Base-by-base conservation (phyloP, 2,329 filamentous ascomycete genomes). In the Emergomyces pasteurianus region DNA sequence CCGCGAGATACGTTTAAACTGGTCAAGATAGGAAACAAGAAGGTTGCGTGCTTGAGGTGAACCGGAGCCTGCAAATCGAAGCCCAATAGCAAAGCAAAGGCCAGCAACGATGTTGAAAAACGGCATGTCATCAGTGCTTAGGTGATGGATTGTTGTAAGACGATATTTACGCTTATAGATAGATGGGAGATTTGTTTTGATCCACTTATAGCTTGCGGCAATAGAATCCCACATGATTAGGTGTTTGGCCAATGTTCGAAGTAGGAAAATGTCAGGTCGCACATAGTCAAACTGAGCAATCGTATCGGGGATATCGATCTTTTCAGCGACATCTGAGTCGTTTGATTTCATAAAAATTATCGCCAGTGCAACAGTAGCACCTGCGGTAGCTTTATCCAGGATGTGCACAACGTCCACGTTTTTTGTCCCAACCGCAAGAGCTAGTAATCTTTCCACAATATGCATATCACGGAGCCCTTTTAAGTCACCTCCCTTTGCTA, bases 281-380 rank as follows among this genome's bases (percentile, higher is more conserved):
- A 97, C 87, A 70, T 97, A 96, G 71, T 97, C 94, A 71, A 96
- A 97, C 66, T 97, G 92, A 40, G 94, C 81, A 31, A 89, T 78
- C 0, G 94, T 95, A 65, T 95, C 88, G 0, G 95, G 95, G 0
- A 97, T 86, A 71, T 97, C 90, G 58, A 99, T 87, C 77, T 96
- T 97, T 60, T 87, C 85, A 3, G 94, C 94, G 23, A 99, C 83
- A 18, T 89, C 85, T 62, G 84, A 82, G 70, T 99, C 90, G 65
- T 95, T 90, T 0, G 92, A 94, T 74, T 97, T 97, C 90, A 99
- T 94, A 73, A 92, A 99, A 38, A 99, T 92, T 59, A 99, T 81
- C 1, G 91, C 85, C 62, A 96, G 81, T 0, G 94, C 92, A 68
- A 97, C 84, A 8, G 95, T 90, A 1, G 94, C 92, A n/a, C 89